These are phyloP conservation scores for Aspergillus cavernicola DNA, from an alignment of 495 filamentous ascomycete genomes.

Conservation along the genomic window DNA sequence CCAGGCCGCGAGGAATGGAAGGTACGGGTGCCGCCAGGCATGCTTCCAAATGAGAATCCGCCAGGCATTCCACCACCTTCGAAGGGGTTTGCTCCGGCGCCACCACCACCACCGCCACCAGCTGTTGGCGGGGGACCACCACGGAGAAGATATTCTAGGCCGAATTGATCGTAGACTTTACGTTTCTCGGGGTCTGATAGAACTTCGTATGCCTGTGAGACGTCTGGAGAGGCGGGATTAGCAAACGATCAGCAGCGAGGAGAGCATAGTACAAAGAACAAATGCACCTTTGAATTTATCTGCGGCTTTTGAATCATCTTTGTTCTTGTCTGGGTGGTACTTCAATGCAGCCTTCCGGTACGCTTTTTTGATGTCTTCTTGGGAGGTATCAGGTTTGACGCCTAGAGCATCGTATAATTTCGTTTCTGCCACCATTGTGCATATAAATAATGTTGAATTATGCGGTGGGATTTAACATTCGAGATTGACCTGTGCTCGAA, in stretches of 20 bases:
- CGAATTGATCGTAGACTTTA: slow-evolving; percentile 92
- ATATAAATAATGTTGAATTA: slow-evolving; percentile 15
- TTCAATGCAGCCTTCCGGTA: slow-evolving; percentile 93
- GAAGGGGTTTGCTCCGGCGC: slow-evolving; percentile 47
- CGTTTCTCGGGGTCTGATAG: slow-evolving; percentile 96
- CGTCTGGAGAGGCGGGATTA: slow-evolving; percentile 47
- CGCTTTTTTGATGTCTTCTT: slow-evolving; percentile 96
- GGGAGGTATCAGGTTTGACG: slow-evolving; percentile 71
- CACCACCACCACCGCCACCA: slow-evolving; percentile 44
- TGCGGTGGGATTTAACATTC: slow-evolving; percentile 8
- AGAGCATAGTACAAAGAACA: not conserved
- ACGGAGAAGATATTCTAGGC: slow-evolving; percentile 85
- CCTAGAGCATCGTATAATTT: slow-evolving; percentile 78
- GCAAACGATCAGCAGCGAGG: slow-evolving; percentile 4
- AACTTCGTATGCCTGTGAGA: slow-evolving; percentile 96
- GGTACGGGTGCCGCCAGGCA: slow-evolving; percentile 56
- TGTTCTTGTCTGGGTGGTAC: slow-evolving; percentile 96
- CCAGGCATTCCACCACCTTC: slow-evolving; percentile 53
- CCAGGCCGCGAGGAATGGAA: slow-evolving; percentile 69
- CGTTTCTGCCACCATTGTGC: slow-evolving; percentile 78
- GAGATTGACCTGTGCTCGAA: slow-evolving; percentile 26
- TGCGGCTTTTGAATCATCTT: slow-evolving; percentile 73
- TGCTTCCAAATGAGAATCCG: slow-evolving; percentile 50
- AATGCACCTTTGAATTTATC: slow-evolving; percentile 80
- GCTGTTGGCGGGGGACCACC: slow-evolving; percentile 72